A percentile compares a stretch with the other conserved stretches of the same genome.
Evolutionary conservation across 2,329 filamentous ascomycete genomes (phyloP).

Genomic region (Fusarium subtropicale): DNA sequence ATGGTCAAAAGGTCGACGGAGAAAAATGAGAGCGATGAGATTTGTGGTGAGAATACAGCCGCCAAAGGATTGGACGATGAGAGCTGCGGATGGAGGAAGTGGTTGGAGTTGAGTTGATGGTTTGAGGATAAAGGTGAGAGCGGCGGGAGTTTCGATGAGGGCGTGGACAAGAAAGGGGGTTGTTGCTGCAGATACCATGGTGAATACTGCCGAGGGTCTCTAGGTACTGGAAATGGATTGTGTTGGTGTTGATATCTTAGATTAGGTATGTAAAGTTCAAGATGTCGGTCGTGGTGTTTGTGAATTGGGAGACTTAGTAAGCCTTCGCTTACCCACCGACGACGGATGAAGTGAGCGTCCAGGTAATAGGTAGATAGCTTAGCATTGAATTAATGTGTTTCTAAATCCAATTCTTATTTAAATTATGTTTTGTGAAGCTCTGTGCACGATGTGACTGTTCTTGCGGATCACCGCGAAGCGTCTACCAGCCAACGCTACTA

Average conservation of each 20-base stretch:
- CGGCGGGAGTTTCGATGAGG: constrained; percentile 57
- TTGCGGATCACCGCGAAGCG: neutral
- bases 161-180: constrained; percentile 55
- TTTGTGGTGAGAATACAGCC: constrained; percentile 60
- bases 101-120: constrained; percentile 58
- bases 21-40: constrained; percentile 56
- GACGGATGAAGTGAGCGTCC: neutral
- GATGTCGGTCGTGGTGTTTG: neutral
- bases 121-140: constrained; percentile 58
- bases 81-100: constrained; percentile 54
- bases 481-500: neutral
- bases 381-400: neutral
- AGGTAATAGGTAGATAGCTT: neutral
- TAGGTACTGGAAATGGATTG: neutral
- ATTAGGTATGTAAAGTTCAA: neutral
- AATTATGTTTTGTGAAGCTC: neutral
- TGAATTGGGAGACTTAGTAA: constrained; percentile 16
- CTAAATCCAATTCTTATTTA: neutral
- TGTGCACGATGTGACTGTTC: too few relatives aligned
- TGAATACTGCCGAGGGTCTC: neutral
- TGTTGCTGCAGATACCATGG: constrained; percentile 19
- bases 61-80: constrained; percentile 61
- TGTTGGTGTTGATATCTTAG: neutral
- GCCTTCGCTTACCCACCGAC: constrained; percentile 3
- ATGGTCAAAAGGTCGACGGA: constrained; percentile 49